phyloP scores from a whole-genome alignment of 2,329 filamentous ascomycete species.

The Shiraia bambusicola region DNA sequence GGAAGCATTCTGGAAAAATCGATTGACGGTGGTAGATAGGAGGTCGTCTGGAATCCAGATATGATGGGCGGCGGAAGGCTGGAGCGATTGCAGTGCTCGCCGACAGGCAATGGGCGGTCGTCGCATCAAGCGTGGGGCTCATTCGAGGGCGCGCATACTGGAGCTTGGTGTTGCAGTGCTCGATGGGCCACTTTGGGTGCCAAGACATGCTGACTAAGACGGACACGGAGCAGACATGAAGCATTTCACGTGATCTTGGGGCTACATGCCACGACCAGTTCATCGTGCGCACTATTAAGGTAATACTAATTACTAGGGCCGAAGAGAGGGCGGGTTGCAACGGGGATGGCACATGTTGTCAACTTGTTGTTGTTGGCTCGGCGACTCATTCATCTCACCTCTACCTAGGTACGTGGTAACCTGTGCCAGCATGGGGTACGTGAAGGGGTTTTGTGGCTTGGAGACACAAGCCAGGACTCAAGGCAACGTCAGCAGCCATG shows the following conservation, averaged over 20 bases:
- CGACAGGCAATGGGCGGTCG: slow-evolving; percentile 52
- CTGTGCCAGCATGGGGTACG: neutral
- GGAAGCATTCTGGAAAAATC: slow-evolving; percentile 52
- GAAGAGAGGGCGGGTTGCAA: no score
- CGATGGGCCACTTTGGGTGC: slow-evolving; percentile 11
- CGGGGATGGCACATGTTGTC: no score
- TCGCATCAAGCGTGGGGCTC: slow-evolving; percentile 48
- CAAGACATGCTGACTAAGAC: neutral
- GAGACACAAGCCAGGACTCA: neutral
- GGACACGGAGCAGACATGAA: no score
- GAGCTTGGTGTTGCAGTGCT: slow-evolving; percentile 12
- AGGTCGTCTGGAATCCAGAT: slow-evolving; percentile 63
- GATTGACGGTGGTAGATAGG: slow-evolving; percentile 53
- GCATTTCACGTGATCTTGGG: neutral
- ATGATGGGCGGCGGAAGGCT: slow-evolving; percentile 45
- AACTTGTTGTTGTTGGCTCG: no score
- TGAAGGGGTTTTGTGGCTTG: neutral
- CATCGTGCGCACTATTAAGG: no score
- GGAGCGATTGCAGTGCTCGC: slow-evolving; percentile 51
- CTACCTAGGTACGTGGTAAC: no score
- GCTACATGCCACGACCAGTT: no score
- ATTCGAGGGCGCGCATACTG: slow-evolving; percentile 15
- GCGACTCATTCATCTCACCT: no score
- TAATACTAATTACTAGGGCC: neutral
- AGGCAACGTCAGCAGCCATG: slow-evolving; percentile 10